Conservation (phyloP, 345 rosid species). For the Gossypium stocksii region DNA sequence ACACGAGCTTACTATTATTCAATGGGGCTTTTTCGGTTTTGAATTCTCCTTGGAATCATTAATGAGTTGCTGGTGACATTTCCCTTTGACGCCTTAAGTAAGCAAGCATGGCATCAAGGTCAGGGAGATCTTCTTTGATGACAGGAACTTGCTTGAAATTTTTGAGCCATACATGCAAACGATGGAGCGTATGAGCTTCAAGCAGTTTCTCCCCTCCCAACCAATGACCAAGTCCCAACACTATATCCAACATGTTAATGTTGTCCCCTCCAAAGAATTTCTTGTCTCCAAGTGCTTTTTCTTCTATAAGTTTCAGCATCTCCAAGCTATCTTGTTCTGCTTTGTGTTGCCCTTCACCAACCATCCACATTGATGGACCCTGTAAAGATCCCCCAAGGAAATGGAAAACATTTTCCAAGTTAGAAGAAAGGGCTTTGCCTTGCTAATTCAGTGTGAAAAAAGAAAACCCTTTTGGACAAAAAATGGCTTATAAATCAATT, state of each 20-base stretch:
- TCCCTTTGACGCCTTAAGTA: background rate
- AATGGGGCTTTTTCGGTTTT: background rate
- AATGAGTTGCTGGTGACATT: background rate
- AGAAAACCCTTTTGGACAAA: too few species aligned
- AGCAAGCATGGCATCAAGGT: constrained; percentile 3
- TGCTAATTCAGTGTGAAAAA: background rate
- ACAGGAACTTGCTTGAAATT: constrained; percentile 7
- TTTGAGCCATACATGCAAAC: constrained; percentile 12
- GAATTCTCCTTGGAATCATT: background rate
- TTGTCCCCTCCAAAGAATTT: constrained; percentile 18
- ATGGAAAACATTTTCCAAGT: background rate
- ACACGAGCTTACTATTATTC: too few species aligned
- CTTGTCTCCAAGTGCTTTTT: constrained; percentile 14
- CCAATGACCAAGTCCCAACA: constrained; percentile 1
- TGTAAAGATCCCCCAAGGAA: background rate
- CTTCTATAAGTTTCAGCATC: constrained; percentile 12
- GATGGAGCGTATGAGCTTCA: constrained; percentile 14
- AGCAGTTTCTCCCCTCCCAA: background rate
- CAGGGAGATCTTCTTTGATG: constrained; percentile 14
- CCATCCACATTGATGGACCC: constrained; percentile 17
- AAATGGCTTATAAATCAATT: too few species aligned
- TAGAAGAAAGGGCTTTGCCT: background rate
- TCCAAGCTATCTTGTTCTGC: constrained; percentile 9
- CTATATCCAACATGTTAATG: constrained; percentile 18
- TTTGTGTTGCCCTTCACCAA: constrained; percentile 11